Percentiles rank a stretch among this genome's conserved stretches.
phyloP scores from a whole-genome alignment of 1,139 yeast genomes.

The Scheffersomyces illinoinensis region DNA sequence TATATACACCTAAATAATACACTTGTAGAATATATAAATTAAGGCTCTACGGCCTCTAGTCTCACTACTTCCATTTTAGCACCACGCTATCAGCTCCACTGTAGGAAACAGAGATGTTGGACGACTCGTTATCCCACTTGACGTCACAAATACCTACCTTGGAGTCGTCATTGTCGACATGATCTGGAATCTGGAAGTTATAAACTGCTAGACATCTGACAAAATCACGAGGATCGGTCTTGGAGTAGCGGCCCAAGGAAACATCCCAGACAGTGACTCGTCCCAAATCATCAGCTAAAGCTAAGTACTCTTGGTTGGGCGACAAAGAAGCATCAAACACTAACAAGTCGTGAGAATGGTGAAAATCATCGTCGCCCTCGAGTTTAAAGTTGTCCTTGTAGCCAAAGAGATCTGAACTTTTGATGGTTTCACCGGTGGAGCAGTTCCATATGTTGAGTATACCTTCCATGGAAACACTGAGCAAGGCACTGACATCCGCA shows the following conservation, averaged over 20 bases:
- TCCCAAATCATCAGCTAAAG: conserved; percentile 66
- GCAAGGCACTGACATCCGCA: conserved; percentile 22
- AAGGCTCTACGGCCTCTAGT: neutral
- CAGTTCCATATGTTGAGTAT: conserved; percentile 69
- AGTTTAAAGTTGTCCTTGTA: conserved; percentile 22
- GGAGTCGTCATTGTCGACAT: conserved; percentile 3
- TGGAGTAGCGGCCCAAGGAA: conserved; percentile 11
- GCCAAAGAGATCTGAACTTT: conserved; percentile 26
- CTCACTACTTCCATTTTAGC: conserved; percentile 17
- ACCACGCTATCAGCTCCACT: conserved; percentile 45
- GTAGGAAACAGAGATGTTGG: conserved; percentile 39
- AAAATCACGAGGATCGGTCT: conserved; percentile 9
- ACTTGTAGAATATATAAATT: neutral
- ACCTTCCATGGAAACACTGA: conserved; percentile 66
- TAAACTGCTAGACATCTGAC: conserved; percentile 28
- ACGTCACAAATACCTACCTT: conserved; percentile 40
- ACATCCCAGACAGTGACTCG: conserved; percentile 56
- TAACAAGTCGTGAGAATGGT: conserved; percentile 47
- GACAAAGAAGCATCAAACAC: conserved; percentile 56
- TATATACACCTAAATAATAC: neutral
- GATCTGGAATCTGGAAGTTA: conserved; percentile 12
- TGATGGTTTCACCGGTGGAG: conserved; percentile 32
- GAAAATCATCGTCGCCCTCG: conserved; percentile 20
- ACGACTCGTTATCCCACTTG: conserved; percentile 42
- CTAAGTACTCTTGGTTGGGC: conserved; percentile 49